phyloP scores from a whole-genome alignment of 2,329 filamentous ascomycete genomes.

The Periconia digitata region DNA sequence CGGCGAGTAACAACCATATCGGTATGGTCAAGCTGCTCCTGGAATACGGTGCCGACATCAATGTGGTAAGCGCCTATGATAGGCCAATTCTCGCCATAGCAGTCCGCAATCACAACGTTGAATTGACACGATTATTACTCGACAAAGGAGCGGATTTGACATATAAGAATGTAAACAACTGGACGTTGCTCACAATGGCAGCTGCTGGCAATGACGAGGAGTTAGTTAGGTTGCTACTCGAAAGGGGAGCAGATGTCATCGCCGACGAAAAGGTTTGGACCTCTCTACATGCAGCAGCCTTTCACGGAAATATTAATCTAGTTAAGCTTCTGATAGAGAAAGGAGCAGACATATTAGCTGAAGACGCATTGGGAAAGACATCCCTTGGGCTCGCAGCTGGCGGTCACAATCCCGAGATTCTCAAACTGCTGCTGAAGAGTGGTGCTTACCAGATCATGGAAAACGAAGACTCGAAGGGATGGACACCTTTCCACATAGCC shows the following conservation, averaged over 20 bases:
- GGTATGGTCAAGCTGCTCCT: conserved; percentile 3
- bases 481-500: background rate
- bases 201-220: too few relatives aligned
- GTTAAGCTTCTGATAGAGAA: background rate
- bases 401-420: background rate
- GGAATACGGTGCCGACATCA: conserved; percentile 1
- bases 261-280: background rate
- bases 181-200: too few relatives aligned
- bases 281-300: background rate
- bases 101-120: too few relatives aligned
- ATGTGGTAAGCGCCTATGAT: too few relatives aligned
- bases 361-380: background rate
- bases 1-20: too few relatives aligned
- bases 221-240: too few relatives aligned
- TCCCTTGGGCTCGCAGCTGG: background rate
- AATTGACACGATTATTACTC: too few relatives aligned
- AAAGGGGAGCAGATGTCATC: too few relatives aligned
- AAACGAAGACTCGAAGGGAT: background rate
- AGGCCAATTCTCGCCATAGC: too few relatives aligned
- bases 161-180: too few relatives aligned
- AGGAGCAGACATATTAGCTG: background rate
- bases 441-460: too few relatives aligned
- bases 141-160: too few relatives aligned
- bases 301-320: background rate
- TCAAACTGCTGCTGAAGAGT: background rate